Evolutionary conservation across 2,329 filamentous ascomycete genomes (phyloP), one percentile per base, ranked within the genome.

Genomic region (Aspergillus arachidicola): DNA sequence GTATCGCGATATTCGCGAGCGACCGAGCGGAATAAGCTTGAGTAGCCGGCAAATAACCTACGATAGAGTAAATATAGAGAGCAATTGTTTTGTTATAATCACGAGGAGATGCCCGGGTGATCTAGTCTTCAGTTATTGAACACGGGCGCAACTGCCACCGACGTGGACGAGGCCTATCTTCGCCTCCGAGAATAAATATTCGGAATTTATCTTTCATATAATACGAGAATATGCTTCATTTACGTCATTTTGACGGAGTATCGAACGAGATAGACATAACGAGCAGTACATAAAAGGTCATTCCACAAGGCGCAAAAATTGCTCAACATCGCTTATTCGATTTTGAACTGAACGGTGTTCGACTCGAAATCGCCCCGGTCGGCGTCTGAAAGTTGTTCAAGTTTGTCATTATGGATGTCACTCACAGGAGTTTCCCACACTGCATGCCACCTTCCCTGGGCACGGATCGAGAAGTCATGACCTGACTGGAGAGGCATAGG

Each of bases 381-480:
- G 10, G 51, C 51, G 51, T 36, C 51, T 28, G 51, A 34, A 36
- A 54, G 51, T 23, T 54, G 51, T 54, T 54, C 51, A 54, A 54
- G 51, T 14, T 54, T 32, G 32, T 30, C 51, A 53, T 34, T 19
- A 4, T 36, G 9, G 51, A 54, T 11, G 21, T 23, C 32, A 30
- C 51, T 54, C 28, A 54, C 51, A n/a, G 51, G 51, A 12, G 51
- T 36, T 14, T 70, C 64, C 77, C 78, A 79, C 7, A 79, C 59
- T 7, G 72, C 71, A 66, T 77, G 75, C 78, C 77, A 80, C 38
- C 65, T 68, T 1, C 79, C 78, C n/a, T 69, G 71, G 0, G 75
- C 75, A 32, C 67, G 67, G 10, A 78, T 70, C 2, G 67, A 64
- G 64, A 79, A 80, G 48, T 71, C 69, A 41, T 72, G 72, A 0